phyloP scores from a whole-genome alignment of 768 basidiomycete genomes.

The Auriscalpium vulgare region DNA sequence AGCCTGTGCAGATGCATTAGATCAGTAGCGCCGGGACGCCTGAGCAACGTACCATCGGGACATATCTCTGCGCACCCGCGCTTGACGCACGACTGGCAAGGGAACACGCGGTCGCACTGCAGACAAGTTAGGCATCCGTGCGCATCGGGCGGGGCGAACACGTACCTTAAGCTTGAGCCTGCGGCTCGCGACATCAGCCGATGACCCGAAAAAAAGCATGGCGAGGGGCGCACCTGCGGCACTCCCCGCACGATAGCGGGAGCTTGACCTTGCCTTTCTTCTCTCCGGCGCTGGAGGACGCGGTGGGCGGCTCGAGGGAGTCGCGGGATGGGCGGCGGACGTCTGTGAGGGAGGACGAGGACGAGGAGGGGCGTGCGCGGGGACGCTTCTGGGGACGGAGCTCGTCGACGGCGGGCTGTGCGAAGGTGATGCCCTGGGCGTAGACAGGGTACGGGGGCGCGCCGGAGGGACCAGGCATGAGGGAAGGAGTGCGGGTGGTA shows the following conservation, averaged over 20 bases:
- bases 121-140: not conserved
- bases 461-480: too few relatives aligned
- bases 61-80: constrained; percentile 13
- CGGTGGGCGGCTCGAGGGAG: not conserved
- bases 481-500: too few relatives aligned
- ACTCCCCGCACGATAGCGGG: not conserved
- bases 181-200: not conserved
- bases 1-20: not conserved
- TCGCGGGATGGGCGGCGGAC: not conserved
- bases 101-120: constrained; percentile 11
- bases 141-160: not conserved
- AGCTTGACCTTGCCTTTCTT: not conserved
- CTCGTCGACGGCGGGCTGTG: not conserved
- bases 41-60: constrained; percentile 4
- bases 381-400: not conserved
- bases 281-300: constrained; percentile 1
- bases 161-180: constrained; percentile 1
- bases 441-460: not conserved
- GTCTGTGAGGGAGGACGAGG: not conserved
- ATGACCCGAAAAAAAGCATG: not conserved
- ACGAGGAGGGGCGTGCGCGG: not conserved
- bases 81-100: constrained; percentile 14
- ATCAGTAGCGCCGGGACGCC: not conserved
- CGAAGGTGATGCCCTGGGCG: not conserved
- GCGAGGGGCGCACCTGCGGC: not conserved